Evolutionary conservation across 169 alveolate genomes (phyloP).

Genomic region (Perkinsus olseni): DNA sequence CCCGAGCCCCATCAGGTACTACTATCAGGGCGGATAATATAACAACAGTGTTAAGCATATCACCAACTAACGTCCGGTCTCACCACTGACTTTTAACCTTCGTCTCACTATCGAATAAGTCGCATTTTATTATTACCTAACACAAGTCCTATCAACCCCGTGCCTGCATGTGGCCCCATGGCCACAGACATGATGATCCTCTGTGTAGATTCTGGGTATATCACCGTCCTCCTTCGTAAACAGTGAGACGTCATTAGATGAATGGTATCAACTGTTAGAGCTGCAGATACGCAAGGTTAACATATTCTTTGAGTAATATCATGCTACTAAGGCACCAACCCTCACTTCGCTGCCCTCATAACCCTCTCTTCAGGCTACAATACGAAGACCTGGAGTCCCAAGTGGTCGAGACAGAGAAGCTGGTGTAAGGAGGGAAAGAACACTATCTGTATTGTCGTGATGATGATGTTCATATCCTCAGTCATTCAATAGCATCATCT

Average conservation of each 20-base stretch:
- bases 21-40: too few relatives aligned
- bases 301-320: not conserved
- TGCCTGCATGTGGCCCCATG: too few relatives aligned
- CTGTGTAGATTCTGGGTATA: not conserved
- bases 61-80: too few relatives aligned
- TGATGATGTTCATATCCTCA: not conserved
- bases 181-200: too few relatives aligned
- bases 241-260: not conserved
- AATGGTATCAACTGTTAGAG: not conserved
- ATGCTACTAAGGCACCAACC: not conserved
- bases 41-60: too few relatives aligned
- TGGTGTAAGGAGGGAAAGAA: not conserved
- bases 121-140: too few relatives aligned
- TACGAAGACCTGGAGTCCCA: not conserved
- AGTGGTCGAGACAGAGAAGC: not conserved
- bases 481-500: not conserved
- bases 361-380: not conserved
- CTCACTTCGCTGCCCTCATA: not conserved
- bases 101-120: too few relatives aligned
- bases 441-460: not conserved
- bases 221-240: not conserved
- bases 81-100: too few relatives aligned
- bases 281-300: not conserved
- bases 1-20: not conserved
- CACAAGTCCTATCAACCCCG: too few relatives aligned